Percentiles rank a stretch among this genome's conserved stretches.
These are phyloP conservation scores for Veloporphyrellus conicus DNA, from an alignment of 1,284 basidiomycete species.

Conservation along the genomic window DNA sequence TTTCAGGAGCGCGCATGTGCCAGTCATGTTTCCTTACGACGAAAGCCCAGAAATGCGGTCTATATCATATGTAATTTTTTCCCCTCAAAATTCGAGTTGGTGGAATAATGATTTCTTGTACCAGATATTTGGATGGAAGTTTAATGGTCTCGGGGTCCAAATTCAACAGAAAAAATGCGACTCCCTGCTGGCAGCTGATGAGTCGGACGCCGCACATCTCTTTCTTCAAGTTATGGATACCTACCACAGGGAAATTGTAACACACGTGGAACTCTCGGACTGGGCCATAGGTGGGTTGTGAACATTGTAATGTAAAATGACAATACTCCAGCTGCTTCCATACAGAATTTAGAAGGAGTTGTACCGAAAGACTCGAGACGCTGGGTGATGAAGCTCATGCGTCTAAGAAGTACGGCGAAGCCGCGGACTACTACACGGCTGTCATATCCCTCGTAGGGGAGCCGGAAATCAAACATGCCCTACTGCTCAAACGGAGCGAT, in stretches of 20 bases:
- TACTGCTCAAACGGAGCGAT: conserved; percentile 5
- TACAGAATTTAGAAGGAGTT: background rate
- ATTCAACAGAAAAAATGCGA: conserved; percentile 5
- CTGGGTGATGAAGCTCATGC: conserved; percentile 1
- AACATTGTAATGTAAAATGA: background rate
- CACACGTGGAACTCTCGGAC: conserved; percentile 1
- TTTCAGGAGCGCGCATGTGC: background rate
- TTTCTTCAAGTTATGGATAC: background rate
- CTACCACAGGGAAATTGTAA: background rate
- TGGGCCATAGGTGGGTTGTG: conserved; percentile 3
- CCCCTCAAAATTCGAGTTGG: background rate
- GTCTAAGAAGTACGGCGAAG: background rate
- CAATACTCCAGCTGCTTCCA: background rate
- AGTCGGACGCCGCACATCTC: background rate
- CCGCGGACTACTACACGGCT: conserved; percentile 1
- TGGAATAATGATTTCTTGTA: background rate
- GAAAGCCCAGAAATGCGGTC: conserved; percentile 5
- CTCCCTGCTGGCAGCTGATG: background rate
- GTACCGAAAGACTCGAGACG: background rate
- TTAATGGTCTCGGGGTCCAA: conserved; percentile 4
- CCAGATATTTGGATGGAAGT: conserved; percentile 11
- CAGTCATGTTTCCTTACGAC: background rate
- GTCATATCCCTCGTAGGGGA: conserved; percentile 2
- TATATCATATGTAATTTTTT: conserved; percentile 1
- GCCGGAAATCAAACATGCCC: background rate